phyloP scores from a whole-genome alignment of 495 filamentous ascomycete species.

The Aspergillus avenaceus region DNA sequence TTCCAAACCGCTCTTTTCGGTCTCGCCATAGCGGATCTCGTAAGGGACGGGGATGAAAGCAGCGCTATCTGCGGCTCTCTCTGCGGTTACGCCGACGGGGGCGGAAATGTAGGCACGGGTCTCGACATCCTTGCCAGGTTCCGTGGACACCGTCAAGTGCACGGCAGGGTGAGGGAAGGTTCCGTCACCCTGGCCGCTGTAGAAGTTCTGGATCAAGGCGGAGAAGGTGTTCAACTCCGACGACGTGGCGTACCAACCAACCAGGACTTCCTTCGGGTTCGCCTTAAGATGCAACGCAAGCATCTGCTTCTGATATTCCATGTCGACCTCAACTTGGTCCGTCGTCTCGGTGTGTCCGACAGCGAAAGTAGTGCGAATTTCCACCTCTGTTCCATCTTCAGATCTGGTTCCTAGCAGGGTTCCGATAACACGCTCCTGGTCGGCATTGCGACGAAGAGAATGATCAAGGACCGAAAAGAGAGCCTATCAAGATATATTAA shows the following conservation, averaged over 20 bases:
- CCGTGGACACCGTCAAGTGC: conserved; percentile 89
- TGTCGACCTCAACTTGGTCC: conserved; percentile 98
- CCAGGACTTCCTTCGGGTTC: conserved; percentile 86
- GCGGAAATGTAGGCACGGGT: conserved; percentile 89
- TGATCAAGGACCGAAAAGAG: conserved; percentile 97
- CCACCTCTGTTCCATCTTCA: conserved; percentile 94
- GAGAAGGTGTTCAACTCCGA: conserved; percentile 95
- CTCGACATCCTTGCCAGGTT: conserved; percentile 77
- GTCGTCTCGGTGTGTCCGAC: conserved; percentile 97
- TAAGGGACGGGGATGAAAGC: conserved; percentile 95
- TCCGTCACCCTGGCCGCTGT: conserved; percentile 91
- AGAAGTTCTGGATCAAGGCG: conserved; percentile 99
- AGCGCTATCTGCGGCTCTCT: conserved; percentile 90
- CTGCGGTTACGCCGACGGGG: conserved; percentile 89
- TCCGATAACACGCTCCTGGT: conserved; percentile 93
- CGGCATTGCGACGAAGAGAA: conserved; percentile 80
- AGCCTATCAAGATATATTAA: conserved; percentile 50
- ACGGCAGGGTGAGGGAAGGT: conserved; percentile 95
- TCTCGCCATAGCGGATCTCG: conserved; percentile 84
- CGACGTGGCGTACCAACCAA: conserved; percentile 98
- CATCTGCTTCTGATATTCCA: conserved; percentile 99
- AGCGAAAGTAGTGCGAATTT: conserved; percentile 92
- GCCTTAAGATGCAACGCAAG: conserved; percentile 87
- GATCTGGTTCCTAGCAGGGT: conserved; percentile 86
- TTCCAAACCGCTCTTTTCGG: conserved; percentile 89